Evolutionary conservation across 2,329 filamentous ascomycete species (phyloP), one percentile per base, ranked within the genome.

Genomic region (Venturia asperata): DNA sequence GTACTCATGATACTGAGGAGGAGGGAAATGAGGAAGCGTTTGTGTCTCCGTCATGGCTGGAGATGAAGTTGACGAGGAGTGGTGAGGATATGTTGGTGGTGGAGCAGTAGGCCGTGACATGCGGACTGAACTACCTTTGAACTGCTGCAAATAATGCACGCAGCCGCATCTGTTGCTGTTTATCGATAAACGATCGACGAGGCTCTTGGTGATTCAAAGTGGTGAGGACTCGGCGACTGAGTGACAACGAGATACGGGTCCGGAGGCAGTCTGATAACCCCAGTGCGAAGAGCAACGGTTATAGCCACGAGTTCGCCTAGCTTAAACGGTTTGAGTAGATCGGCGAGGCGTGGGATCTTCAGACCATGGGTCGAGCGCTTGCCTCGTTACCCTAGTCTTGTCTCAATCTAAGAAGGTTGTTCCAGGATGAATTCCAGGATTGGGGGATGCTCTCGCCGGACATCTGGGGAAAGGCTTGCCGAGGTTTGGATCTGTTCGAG

Each of bases 1-100:
- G 66, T 75, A 74, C 66, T 74, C 74, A 58, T 74, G 70, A 69
- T 77, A 79, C 47, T 70, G 71, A 45, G 77, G 73, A 58, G 74
- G 71, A 39, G 77, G 76, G 63, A 80, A 77, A 63, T 72, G 70
- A 63, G 76, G 76, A 63, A 74, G 73, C 65, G 75, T 78, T 68
- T 79, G 78, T 65, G 76, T 78, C 69, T 79, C 77, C 41, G 78
- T 78, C 78, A 80, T 80, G 66, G 72, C 73, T 72, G 72, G 67
- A 68, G 73, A 66, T 65, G 72, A 69, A 70, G 69, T 71, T 68
- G 70, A 71, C 62, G 72, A 70, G 70, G 69, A 69, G 68, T 72
- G 74, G 66, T 75, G 73, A 66, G 76, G 74, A 74, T 77, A 76
- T 67, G 77, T 71, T 69, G 76, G 76, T 71, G 77, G 72, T 68